Evolutionary conservation across 805 yeast species (phyloP).

Genomic region (Saccharomyces kudriavzevii): DNA sequence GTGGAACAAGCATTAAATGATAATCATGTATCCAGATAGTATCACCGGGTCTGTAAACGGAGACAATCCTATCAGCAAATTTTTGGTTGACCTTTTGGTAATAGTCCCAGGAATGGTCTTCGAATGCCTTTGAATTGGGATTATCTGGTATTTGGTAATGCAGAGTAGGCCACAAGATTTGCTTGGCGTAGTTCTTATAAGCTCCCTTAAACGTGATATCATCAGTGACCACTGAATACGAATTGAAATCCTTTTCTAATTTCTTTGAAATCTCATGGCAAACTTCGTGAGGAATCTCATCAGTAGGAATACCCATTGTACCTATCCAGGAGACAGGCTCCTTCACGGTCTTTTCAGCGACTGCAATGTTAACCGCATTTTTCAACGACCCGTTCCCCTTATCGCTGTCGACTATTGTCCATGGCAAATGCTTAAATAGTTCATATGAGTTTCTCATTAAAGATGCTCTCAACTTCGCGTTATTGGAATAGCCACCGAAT

Average conservation of each 20-base stretch:
- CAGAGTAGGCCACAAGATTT: slow-evolving; percentile 92
- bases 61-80: slow-evolving; percentile 69
- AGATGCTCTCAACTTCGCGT: slow-evolving; percentile 38
- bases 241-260: slow-evolving; percentile 42
- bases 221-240: slow-evolving; percentile 61
- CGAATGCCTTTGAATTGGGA: slow-evolving; percentile 88
- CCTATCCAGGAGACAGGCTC: slow-evolving; percentile 68
- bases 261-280: slow-evolving; percentile 44
- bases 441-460: slow-evolving; percentile 32
- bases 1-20: slow-evolving; percentile 79
- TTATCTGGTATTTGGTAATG: slow-evolving; percentile 93
- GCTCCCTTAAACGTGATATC: slow-evolving; percentile 85
- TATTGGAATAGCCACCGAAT: slow-evolving; percentile 70
- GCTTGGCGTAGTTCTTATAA: slow-evolving; percentile 85
- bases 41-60: slow-evolving; percentile 64
- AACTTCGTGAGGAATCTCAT: slow-evolving; percentile 55
- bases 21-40: slow-evolving; percentile 91
- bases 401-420: slow-evolving; percentile 60
- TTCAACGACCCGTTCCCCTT: slow-evolving; percentile 84
- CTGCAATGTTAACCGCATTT: slow-evolving; percentile 69
- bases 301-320: slow-evolving; percentile 84
- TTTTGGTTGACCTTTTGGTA: slow-evolving; percentile 68
- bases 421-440: slow-evolving; percentile 47
- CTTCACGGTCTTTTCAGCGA: slow-evolving; percentile 32
- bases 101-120: slow-evolving; percentile 88